Percentiles rank a stretch among this genome's conserved stretches.
These are phyloP conservation scores for Fusarium sp. DNA, from an alignment of 2,329 filamentous ascomycete genomes.

Conservation along the genomic window DNA sequence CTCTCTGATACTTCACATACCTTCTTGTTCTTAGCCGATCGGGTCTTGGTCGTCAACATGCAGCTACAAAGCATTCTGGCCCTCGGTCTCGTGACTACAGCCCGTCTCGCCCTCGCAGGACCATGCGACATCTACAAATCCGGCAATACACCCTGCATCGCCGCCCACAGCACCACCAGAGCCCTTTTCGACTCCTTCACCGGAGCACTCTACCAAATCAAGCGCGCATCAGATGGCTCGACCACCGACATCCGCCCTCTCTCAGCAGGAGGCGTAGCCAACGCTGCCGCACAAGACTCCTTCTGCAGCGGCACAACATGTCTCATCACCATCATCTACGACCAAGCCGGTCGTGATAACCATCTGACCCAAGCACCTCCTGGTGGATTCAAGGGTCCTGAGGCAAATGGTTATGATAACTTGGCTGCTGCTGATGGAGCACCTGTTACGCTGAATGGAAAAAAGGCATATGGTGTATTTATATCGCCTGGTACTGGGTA, in stretches of 20 bases:
- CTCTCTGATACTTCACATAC: not conserved
- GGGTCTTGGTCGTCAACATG: not conserved
- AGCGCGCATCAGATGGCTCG: slow-evolving; percentile 23
- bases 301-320: slow-evolving; percentile 72
- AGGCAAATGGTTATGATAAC: slow-evolving; percentile 20
- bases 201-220: slow-evolving; percentile 23
- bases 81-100: slow-evolving; percentile 1
- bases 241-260: slow-evolving; percentile 8
- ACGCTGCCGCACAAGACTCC: slow-evolving; percentile 68
- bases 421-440: slow-evolving; percentile 24
- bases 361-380: slow-evolving; percentile 70
- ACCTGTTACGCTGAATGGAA: slow-evolving; percentile 22
- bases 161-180: slow-evolving; percentile 24
- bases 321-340: slow-evolving; percentile 72
- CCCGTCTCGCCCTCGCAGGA: slow-evolving; percentile 10
- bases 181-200: slow-evolving; percentile 1
- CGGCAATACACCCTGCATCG: slow-evolving; percentile 24
- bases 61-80: slow-evolving; percentile 14
- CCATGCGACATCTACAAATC: slow-evolving; percentile 26
- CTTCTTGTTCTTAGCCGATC: rapidly evolving
- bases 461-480: slow-evolving; percentile 30
- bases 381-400: slow-evolving; percentile 56
- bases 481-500: slow-evolving; percentile 25
- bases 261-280: slow-evolving; percentile 70
- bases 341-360: slow-evolving; percentile 71